Percentiles rank a stretch among this genome's conserved stretches.
These are phyloP conservation scores for Nicotiana benthamiana DNA, from an alignment of 257 asterid species.

Conservation along the genomic window DNA sequence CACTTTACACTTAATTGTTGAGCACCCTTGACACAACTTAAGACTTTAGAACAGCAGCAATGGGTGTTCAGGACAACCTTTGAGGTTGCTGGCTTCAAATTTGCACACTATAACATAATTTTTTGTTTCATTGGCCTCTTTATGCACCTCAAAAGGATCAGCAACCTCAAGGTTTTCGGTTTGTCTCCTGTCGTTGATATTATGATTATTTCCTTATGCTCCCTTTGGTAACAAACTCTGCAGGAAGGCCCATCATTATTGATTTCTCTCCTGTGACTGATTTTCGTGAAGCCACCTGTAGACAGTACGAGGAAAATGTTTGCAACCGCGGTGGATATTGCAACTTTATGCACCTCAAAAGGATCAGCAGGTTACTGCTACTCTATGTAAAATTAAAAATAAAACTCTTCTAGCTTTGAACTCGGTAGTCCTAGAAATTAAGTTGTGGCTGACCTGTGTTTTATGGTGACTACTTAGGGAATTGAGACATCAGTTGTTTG, in stretches of 20 bases:
- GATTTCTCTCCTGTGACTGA: slow-evolving; percentile 98
- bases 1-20: too few relatives aligned
- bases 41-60: too few relatives aligned
- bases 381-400: background rate
- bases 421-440: background rate
- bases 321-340: slow-evolving; percentile 99
- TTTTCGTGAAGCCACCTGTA: slow-evolving; percentile 95
- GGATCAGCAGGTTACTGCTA: slow-evolving; percentile 59
- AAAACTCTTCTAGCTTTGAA: background rate
- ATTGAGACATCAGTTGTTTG: slow-evolving; percentile 76
- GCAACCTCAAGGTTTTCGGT: background rate
- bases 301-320: slow-evolving; percentile 92
- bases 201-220: background rate
- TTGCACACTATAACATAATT: too few relatives aligned
- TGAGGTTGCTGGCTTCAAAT: too few relatives aligned
- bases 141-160: too few relatives aligned
- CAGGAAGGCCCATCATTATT: slow-evolving; percentile 92
- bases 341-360: slow-evolving; percentile 96
- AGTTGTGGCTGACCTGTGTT: background rate
- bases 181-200: background rate
- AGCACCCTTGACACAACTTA: too few relatives aligned
- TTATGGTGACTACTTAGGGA: slow-evolving; percentile 27
- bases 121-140: too few relatives aligned
- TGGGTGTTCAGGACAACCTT: too few relatives aligned
- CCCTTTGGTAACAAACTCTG: slow-evolving; percentile 13